Conservation (phyloP, 2,329 filamentous ascomycete genomes). For the Colletotrichum costaricense region DNA sequence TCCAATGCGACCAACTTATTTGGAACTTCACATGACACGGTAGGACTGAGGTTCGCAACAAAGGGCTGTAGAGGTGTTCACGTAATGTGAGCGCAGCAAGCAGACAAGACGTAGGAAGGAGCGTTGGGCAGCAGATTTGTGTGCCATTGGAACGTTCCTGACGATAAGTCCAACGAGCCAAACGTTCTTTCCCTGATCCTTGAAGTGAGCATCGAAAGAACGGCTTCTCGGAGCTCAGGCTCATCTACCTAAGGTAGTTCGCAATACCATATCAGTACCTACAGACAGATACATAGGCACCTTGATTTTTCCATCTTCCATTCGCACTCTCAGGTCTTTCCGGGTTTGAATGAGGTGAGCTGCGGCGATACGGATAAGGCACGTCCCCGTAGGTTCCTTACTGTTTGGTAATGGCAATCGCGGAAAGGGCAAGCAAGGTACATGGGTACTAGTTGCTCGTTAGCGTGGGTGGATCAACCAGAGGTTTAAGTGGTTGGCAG, state of each 20-base stretch:
- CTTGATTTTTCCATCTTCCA: background rate
- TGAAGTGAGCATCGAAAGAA: background rate
- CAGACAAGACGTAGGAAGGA: no score
- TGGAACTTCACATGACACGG: background rate
- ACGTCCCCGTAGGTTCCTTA: background rate
- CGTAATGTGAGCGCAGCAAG: no score
- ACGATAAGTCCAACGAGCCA: background rate
- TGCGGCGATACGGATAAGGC: background rate
- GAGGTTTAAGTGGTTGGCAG: constrained; percentile 32
- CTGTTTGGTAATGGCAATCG: constrained; percentile 1
- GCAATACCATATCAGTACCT: background rate
- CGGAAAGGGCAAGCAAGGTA: background rate
- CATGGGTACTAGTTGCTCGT: background rate
- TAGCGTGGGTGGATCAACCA: constrained; percentile 11
- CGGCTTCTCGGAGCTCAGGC: background rate
- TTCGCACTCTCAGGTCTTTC: no score
- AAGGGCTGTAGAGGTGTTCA: background rate
- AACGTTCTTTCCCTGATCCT: background rate
- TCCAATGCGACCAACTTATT: background rate
- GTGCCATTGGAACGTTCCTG: background rate
- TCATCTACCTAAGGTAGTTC: background rate
- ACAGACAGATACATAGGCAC: background rate
- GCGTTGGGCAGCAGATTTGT: no score
- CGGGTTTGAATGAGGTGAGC: background rate
- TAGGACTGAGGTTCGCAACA: background rate